Percentiles rank a stretch among this genome's conserved stretches.
Evolutionary conservation across 108 stramenopile genomes (phyloP).

Genomic region (Bacterosira constricta): DNA sequence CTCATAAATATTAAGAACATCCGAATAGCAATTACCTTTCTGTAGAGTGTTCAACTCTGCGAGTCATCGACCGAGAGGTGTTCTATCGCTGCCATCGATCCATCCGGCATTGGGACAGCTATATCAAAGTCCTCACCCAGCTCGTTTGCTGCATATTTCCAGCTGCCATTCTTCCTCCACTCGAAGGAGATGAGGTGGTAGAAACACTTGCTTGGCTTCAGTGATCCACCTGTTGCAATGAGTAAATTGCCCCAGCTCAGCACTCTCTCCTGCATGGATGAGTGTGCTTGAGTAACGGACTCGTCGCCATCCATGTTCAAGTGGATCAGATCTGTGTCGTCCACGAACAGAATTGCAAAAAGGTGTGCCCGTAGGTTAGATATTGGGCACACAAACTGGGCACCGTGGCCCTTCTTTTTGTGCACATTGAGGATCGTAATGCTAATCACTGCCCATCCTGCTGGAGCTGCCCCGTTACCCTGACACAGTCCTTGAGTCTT

Average conservation of each 20-base stretch:
- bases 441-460: slow-evolving; percentile 10
- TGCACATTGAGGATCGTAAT: slow-evolving; percentile 5
- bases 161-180: not conserved
- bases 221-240: slow-evolving; percentile 9
- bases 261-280: not conserved
- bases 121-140: not conserved
- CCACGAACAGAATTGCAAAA: no score
- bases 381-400: not conserved
- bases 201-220: slow-evolving; percentile 9
- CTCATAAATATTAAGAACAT: no score
- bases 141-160: slow-evolving; percentile 8
- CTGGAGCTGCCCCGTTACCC: slow-evolving; percentile 29
- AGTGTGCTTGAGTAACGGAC: no score
- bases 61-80: slow-evolving; percentile 1
- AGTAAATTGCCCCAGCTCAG: slow-evolving; percentile 16
- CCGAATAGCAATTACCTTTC: no score
- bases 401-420: not conserved
- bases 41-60: no score
- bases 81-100: not conserved
- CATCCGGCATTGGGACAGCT: slow-evolving; percentile 14
- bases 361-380: no score
- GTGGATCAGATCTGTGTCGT: no score
- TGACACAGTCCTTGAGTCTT: slow-evolving; percentile 30
- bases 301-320: no score
- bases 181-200: slow-evolving; percentile 19